Evolutionary conservation across 139 green algal species (phyloP), one percentile per base, ranked within the genome.

Genomic region (Closterium sp.): DNA sequence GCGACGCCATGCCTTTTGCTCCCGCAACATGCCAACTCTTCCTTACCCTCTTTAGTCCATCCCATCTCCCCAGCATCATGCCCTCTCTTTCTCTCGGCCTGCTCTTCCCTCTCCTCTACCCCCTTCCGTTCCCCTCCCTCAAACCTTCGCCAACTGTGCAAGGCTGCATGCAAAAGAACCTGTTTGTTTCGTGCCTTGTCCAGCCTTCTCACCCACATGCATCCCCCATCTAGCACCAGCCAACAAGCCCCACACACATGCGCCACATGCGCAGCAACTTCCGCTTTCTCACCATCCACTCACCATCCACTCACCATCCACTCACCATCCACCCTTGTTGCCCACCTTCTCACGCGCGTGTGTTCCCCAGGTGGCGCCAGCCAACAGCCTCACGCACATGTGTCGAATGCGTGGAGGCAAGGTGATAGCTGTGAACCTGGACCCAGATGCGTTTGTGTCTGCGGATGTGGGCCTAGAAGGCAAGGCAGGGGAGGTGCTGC

Each of bases 351-450:
- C 50, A 21, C 50, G 4, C 50, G 10, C 38, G 4, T 45, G 38
- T 6, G 38, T 73, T 29, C 28, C 84, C 27, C 34, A 93, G 85
- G 91, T 93, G 6, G 50, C 91, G 10, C 91, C 91, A n/a, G 91
- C 91, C 27, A 93, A 93, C 70, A 93, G 30, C 13, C 34, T 93
- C 30, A 70, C 87, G 38, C 24, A 91, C 27, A 92, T 92, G 34
- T 91, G 87, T 32, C 84, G 85, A 30, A 31, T 86, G 42, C 27
- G 91, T 27, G 87, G 87, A 2, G 91, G 91, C 42, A 86, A 87
- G 45, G 28, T 93, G 7, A 86, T 93, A 29, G 29, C 92, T 9
- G 27, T 85, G 4, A 91, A 93, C 45, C 27, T 93, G 9, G 31
- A 89, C 31, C n/a, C 32, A 17, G 32, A 88, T 21, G 70, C 29